These are phyloP conservation scores for Pseudogymnoascus pannorum DNA, from an alignment of 2,329 filamentous ascomycete species.

Conservation along the genomic window DNA sequence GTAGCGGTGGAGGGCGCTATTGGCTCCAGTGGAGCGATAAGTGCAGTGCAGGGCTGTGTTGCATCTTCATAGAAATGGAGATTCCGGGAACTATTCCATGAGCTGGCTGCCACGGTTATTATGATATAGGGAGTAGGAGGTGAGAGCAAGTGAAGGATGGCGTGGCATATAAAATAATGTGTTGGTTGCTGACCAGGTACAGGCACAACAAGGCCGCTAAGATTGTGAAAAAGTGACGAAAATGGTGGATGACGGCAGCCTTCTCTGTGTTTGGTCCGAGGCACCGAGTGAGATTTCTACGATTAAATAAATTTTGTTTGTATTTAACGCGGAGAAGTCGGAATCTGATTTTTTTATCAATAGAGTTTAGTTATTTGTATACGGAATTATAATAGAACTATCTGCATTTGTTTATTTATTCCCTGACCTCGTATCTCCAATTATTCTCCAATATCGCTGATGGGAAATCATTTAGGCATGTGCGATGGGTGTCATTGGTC, in stretches of 20 bases:
- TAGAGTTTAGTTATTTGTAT: not conserved
- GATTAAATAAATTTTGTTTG: not conserved
- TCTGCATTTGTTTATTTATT: not conserved
- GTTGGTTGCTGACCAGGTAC: conserved; percentile 14
- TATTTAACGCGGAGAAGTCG: not conserved
- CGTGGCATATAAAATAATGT: conserved; percentile 8
- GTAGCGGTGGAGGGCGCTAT: conserved; percentile 33
- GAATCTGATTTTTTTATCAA: not conserved
- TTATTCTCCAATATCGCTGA: not conserved
- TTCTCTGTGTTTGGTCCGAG: not conserved
- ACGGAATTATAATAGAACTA: not conserved
- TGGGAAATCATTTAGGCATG: not conserved
- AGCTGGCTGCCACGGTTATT: conserved; percentile 1
- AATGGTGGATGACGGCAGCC: conserved; percentile 6
- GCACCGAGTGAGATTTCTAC: not conserved
- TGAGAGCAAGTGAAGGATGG: not conserved
- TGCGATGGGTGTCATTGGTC: not conserved
- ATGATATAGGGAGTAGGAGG: not conserved
- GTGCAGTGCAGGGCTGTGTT: conserved; percentile 49
- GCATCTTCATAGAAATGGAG: conserved; percentile 39
- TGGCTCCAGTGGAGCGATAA: conserved; percentile 48
- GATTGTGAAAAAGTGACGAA: not conserved
- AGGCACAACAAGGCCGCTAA: conserved; percentile 8
- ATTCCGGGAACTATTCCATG: not conserved
- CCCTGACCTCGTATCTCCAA: not conserved